Conservation (phyloP, 23 red algal species). For the Gracilariopsis chorda region DNA sequence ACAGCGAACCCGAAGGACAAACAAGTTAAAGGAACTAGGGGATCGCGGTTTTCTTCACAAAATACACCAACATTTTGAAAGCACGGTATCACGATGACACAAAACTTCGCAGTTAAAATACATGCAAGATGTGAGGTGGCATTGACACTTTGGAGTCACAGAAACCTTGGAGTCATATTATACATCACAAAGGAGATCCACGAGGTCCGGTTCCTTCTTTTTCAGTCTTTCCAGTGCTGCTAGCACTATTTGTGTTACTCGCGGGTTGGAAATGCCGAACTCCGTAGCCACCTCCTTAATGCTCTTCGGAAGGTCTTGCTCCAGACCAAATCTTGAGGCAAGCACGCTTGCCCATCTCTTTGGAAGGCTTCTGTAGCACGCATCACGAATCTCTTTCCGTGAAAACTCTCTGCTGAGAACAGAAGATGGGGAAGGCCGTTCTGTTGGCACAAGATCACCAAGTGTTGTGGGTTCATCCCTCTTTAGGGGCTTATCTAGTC, state of each 20-base stretch:
- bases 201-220: constrained; percentile 1
- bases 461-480: background rate
- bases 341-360: constrained; percentile 43
- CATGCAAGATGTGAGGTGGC: too few species aligned
- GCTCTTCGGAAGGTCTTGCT: background rate
- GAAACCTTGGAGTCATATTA: too few species aligned
- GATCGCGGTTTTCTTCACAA: too few species aligned
- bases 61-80: too few species aligned
- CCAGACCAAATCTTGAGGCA: constrained; percentile 74
- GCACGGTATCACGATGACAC: too few species aligned
- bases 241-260: constrained; percentile 46
- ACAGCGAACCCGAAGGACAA: too few species aligned
- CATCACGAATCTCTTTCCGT: background rate
- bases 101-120: too few species aligned
- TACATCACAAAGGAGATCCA: background rate
- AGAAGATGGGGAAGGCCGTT: background rate
- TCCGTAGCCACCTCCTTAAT: constrained; percentile 9
- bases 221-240: constrained; percentile 11
- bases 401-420: background rate
- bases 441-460: background rate
- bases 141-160: too few species aligned
- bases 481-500: background rate
- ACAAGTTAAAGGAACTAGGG: too few species aligned
- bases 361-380: constrained; percentile 34
- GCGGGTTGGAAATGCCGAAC: constrained; percentile 20